phyloP scores from a whole-genome alignment of 2,329 filamentous ascomycete species.

The Cercospora sojina region DNA sequence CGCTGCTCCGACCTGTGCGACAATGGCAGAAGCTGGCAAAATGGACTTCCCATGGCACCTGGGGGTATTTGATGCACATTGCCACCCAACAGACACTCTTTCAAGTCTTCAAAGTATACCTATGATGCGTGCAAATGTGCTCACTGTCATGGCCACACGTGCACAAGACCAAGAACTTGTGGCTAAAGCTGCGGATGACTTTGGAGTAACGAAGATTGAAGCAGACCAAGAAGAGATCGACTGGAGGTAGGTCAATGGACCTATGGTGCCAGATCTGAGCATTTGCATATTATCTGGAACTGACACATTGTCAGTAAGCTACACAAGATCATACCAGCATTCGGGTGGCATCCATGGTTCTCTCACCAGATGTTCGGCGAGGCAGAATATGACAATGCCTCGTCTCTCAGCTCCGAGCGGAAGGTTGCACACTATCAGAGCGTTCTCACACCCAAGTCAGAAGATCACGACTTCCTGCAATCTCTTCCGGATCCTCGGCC shows the following conservation, averaged over 20 bases:
- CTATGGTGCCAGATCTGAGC: background rate
- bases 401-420: slow-evolving; percentile 42
- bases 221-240: slow-evolving; percentile 19
- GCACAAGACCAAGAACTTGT: slow-evolving; percentile 74
- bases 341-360: slow-evolving; percentile 89
- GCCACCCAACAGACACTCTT: slow-evolving; percentile 80
- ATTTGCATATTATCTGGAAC: background rate
- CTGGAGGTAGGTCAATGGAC: slow-evolving; percentile 39
- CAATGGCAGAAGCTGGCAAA: slow-evolving; percentile 22
- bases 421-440: slow-evolving; percentile 62
- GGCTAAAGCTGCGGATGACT: slow-evolving; percentile 56
- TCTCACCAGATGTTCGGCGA: slow-evolving; percentile 73
- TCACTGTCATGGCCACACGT: slow-evolving; percentile 77
- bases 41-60: slow-evolving; percentile 64
- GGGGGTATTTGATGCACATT: slow-evolving; percentile 75
- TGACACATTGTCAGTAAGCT: slow-evolving; percentile 25
- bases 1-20: background rate
- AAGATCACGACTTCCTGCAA: slow-evolving; percentile 51
- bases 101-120: slow-evolving; percentile 58
- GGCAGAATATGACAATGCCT: slow-evolving; percentile 34
- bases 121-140: slow-evolving; percentile 62
- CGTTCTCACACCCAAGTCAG: slow-evolving; percentile 60
- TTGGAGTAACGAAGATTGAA: slow-evolving; percentile 47
- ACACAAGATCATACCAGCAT: slow-evolving; percentile 64
- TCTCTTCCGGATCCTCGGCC: slow-evolving; percentile 61